Conservation (phyloP, 495 filamentous ascomycete species). For the Aspergillus nanangensis region DNA sequence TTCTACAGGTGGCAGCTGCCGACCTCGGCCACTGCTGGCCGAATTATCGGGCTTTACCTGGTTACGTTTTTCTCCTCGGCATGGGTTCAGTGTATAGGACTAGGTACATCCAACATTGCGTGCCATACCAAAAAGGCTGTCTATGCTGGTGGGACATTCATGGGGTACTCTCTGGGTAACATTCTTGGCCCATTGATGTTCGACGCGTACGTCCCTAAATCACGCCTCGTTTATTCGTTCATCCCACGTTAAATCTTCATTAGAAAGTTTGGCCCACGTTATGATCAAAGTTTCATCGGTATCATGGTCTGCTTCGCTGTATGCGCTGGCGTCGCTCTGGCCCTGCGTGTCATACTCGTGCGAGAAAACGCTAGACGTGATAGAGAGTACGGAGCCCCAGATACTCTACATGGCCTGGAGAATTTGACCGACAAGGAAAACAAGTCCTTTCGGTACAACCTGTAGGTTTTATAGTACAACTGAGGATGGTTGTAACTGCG, state of each 20-base stretch:
- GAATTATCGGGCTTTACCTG: slow-evolving; percentile 8
- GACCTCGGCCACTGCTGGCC: neutral
- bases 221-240: neutral
- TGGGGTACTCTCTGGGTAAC: slow-evolving; percentile 9
- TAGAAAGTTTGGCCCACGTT: slow-evolving; percentile 6
- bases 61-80: slow-evolving; percentile 9
- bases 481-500: too few relatives aligned
- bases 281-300: slow-evolving; percentile 8
- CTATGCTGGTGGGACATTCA: slow-evolving; percentile 6
- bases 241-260: too few relatives aligned
- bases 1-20: slow-evolving; percentile 10
- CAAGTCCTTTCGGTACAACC: slow-evolving; percentile 10
- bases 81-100: slow-evolving; percentile 9
- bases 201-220: neutral
- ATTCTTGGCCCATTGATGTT: slow-evolving; percentile 8
- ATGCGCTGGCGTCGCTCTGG: slow-evolving; percentile 6
- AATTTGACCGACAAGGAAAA: slow-evolving; percentile 9
- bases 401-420: slow-evolving; percentile 3
- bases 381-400: slow-evolving; percentile 5
- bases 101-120: slow-evolving; percentile 9
- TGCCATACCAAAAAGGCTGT: slow-evolving; percentile 8
- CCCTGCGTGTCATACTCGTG: neutral
- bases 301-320: slow-evolving; percentile 9
- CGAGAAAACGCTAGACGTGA: slow-evolving; percentile 5
- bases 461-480: too few relatives aligned